Base-by-base conservation (phyloP, 2,329 filamentous ascomycete species). In the Endothia cerciana region DNA sequence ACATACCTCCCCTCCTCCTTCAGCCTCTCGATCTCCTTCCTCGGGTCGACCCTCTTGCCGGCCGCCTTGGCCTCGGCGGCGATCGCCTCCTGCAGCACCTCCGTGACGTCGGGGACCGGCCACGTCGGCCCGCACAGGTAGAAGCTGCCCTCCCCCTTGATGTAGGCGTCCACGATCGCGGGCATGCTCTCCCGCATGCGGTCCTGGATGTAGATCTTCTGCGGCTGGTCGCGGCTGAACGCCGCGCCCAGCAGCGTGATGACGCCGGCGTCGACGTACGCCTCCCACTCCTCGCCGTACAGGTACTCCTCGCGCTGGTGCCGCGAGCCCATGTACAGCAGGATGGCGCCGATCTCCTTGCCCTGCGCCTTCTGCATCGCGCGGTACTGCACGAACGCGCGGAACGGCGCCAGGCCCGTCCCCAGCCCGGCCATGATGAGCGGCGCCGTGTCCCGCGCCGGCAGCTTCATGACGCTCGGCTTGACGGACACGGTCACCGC, bases 141-240 rank as follows among this genome's bases (percentile, higher is more conserved):
- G 82, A 99, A 99, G 41, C 91, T 90, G 65, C 95, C 95, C 73
- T 95, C 90, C 71, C 97, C 88, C 74, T 89, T 83, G 70, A 97
- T 87, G 78, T 98, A 98, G 0, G 93, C 91, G 79, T 93, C 83
- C 66, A 93, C 85, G 70, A 99, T 96, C 69, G 95, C 89, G 55
- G 83, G 81, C 67, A 98, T 81, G 0, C 90, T 93, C 85, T 98
- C 86, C 65, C 95, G 86, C 95, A 99, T 99, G 71, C 94, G 88
- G 77, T 99, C 95, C 83, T 99, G 95, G 75, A 99, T 99, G 81
- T 99, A 99, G 71, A 99, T 97, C 89, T 99, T 99, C 82, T 97
- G 86, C 19, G 92, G 91, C 85, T 99, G 95, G 77, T 99, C 95
- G 76, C 95, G 91, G 66, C 92, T 97, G 85, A 99, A 99, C 53